Conservation (phyloP, 345 rosid species). For the Pugionium cornutum region DNA sequence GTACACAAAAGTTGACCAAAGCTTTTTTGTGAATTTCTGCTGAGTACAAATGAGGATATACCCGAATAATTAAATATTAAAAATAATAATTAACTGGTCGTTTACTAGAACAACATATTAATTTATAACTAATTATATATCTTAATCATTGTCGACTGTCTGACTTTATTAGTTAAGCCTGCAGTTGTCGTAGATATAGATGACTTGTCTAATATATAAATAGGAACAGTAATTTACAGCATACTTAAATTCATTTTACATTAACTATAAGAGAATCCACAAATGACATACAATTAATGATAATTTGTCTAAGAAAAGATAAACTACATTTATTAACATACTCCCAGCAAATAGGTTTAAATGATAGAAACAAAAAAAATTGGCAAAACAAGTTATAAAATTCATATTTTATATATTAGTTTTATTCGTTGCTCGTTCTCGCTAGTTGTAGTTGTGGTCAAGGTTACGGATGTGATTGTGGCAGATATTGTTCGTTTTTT, state of each 20-base stretch:
- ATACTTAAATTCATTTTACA: background rate
- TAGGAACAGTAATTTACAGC: background rate
- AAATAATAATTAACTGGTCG: slow-evolving; percentile 1
- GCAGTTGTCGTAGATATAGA: background rate
- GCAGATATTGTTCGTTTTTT: no score
- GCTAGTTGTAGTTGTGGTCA: no score
- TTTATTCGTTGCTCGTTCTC: no score
- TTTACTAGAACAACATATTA: slow-evolving; percentile 23
- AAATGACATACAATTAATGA: background rate
- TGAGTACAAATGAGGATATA: slow-evolving; percentile 22
- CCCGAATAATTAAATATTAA: slow-evolving; percentile 15
- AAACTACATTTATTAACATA: background rate
- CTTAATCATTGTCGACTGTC: slow-evolving; percentile 15
- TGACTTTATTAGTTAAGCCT: slow-evolving; percentile 21
- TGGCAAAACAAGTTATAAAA: no score
- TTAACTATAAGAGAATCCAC: background rate
- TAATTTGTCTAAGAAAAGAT: background rate
- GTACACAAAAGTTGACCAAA: slow-evolving; percentile 8
- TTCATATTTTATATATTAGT: no score
- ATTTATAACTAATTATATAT: background rate
- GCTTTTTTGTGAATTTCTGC: background rate
- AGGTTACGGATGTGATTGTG: no score
- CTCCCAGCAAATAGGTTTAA: background rate
- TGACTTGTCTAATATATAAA: slow-evolving; percentile 5
- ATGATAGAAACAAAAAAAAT: no score